Evolutionary conservation across 495 filamentous ascomycete genomes (phyloP).

Genomic region (Astrothelium macrocarpum): DNA sequence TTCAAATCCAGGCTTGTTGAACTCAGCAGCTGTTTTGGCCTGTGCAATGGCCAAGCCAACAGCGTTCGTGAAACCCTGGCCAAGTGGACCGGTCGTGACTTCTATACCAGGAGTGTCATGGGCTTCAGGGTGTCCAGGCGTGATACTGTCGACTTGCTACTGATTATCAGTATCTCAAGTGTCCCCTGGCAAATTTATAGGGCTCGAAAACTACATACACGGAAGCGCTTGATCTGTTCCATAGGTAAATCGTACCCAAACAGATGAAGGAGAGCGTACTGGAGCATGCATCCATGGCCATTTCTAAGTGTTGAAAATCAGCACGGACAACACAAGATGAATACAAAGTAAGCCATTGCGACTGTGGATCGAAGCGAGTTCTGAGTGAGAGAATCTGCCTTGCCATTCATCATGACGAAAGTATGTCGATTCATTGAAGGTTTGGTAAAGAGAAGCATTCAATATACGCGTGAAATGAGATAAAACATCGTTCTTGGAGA

Average conservation of each 20-base stretch:
- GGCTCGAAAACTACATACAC: conserved; percentile 49
- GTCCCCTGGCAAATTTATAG: not conserved
- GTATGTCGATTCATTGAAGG: too few species aligned
- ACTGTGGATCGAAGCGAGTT: not conserved
- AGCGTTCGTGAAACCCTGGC: conserved; percentile 89
- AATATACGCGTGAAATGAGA: too few species aligned
- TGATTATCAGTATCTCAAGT: not conserved
- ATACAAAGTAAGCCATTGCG: not conserved
- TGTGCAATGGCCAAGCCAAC: conserved; percentile 96
- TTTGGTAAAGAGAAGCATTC: not conserved
- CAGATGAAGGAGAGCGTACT: conserved; percentile 95
- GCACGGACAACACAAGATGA: not conserved
- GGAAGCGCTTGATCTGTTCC: conserved; percentile 91
- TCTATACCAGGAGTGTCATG: conserved; percentile 95
- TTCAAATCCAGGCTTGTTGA: conserved; percentile 95
- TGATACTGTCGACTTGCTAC: conserved; percentile 67
- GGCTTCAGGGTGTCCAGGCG: conserved; percentile 92
- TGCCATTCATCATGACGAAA: too few species aligned
- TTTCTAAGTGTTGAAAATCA: conserved; percentile 50
- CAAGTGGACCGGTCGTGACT: conserved; percentile 94
- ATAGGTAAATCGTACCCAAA: conserved; percentile 80
- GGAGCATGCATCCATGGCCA: conserved; percentile 98
- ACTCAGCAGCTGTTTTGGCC: conserved; percentile 75
- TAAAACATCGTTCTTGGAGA: conserved; percentile 30
- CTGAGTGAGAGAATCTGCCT: too few species aligned